Base-by-base conservation (phyloP, 768 basidiomycete genomes). In the Cystoderma amianthinum region DNA sequence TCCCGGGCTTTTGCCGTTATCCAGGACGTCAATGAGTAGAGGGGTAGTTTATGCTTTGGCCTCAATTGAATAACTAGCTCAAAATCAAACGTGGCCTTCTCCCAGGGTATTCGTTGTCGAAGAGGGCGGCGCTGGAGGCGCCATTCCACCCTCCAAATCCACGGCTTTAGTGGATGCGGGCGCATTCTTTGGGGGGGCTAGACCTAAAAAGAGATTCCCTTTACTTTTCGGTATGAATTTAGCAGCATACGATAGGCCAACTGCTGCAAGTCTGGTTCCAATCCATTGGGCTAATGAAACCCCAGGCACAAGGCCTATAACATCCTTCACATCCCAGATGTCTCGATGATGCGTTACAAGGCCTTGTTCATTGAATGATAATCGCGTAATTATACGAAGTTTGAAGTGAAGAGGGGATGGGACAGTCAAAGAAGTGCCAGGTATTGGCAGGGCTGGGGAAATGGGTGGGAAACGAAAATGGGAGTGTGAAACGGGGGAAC, bases 331-430 rank as follows among this genome's bases (percentile, higher is more conserved):
- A 49, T 90, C 85, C 85, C 84, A 89, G 28, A 85, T 69, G 53
- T 90, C 88, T 20, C 85, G 74, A 55, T 92, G 88, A 50, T 80
- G 74, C 3, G 84, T 82, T 46, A 91, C 80, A 44, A 72, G 75
- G n/a, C 83, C 85, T 53, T 81, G 80, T 50, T 89, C 87, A 59
- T 89, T 89, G 60, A 91, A 87, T 22, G 75, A 72, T 24, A 90
- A 71, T 20, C 80, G 74, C 3, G 85, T 84, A 43, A 84, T 70
- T 37, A 89, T 74, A 36, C 72, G 83, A 4, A 91, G 71, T 52
- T 76, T 71, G 50, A 87, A 67, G 55, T 87, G 83, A n/a, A 90
- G 60, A 1, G 86, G 83, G 12, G 82, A 83, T 1, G 82, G 78
- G 13, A 82, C 50, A 24, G 71, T 67, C 23, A 78, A 52, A 2